Evolutionary conservation across 495 filamentous ascomycete genomes (phyloP).

Genomic region (Penicillium cosmopolitanum): DNA sequence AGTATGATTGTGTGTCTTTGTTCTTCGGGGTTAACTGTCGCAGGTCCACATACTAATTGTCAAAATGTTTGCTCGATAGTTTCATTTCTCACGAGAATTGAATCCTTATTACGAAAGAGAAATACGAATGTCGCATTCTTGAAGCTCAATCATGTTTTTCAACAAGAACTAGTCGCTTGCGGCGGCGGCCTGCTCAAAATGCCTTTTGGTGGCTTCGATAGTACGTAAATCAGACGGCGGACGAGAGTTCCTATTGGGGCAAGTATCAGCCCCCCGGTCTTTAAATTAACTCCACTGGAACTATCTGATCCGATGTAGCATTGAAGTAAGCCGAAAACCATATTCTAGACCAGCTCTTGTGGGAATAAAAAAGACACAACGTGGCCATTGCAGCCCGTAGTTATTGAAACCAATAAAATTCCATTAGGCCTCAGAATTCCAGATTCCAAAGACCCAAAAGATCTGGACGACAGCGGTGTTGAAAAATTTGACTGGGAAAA

Average conservation of each 20-base stretch:
- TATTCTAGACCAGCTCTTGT: background rate
- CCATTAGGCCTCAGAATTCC: background rate
- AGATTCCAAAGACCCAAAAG: background rate
- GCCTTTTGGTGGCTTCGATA: background rate
- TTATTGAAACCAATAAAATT: too few relatives aligned
- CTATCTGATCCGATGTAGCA: constrained; percentile 6
- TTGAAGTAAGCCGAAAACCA: background rate
- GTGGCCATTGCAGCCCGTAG: too few relatives aligned
- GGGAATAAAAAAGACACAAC: too few relatives aligned
- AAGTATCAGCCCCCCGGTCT: background rate
- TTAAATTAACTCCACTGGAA: background rate
- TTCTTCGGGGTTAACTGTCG: too few relatives aligned
- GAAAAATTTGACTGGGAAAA: background rate
- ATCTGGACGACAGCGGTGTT: background rate
- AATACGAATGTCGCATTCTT: background rate
- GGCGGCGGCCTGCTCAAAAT: background rate
- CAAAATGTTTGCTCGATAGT: too few relatives aligned
- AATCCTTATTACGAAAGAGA: background rate
- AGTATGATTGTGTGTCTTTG: too few relatives aligned
- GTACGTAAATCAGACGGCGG: background rate
- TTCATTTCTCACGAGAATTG: too few relatives aligned
- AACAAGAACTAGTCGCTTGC: background rate
- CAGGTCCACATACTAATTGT: too few relatives aligned
- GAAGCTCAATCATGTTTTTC: background rate
- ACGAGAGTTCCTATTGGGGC: constrained; percentile 4